Conservation (phyloP, 2,329 filamentous ascomycete species). For the Xylaria sp. region DNA sequence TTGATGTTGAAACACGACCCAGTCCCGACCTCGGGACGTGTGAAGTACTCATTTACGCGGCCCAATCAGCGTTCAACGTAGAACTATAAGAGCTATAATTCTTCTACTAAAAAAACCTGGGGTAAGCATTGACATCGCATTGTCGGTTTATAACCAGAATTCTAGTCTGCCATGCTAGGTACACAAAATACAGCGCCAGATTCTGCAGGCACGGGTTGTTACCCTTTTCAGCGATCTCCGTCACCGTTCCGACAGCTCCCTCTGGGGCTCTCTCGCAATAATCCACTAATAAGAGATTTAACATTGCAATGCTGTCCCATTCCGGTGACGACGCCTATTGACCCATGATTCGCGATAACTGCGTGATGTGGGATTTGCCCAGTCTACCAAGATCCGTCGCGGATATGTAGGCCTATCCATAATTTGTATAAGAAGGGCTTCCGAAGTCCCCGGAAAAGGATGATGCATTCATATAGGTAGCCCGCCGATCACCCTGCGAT, state of each 20-base stretch:
- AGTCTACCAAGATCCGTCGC: neutral
- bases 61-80: constrained; percentile 15
- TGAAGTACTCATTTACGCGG: constrained; percentile 13
- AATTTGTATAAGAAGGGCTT: constrained; percentile 19
- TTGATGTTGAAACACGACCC: neutral
- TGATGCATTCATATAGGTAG: neutral
- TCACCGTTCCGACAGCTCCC: constrained; percentile 6
- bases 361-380: constrained; percentile 3
- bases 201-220: constrained; percentile 5
- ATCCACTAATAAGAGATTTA: constrained; percentile 25
- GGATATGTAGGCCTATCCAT: neutral
- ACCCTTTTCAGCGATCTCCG: constrained; percentile 22
- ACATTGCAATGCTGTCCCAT: neutral
- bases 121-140: neutral
- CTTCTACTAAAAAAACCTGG: neutral
- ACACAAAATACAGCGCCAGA: neutral
- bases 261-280: constrained; percentile 13
- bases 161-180: neutral
- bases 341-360: neutral
- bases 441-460: neutral
- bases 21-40: neutral
- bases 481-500: neutral
- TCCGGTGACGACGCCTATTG: neutral
- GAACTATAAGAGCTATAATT: neutral
- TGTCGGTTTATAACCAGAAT: neutral